Evolutionary conservation across 169 alveolate genomes (phyloP), one percentile per base, ranked within the genome.

Genomic region (Plasmodium sp.): DNA sequence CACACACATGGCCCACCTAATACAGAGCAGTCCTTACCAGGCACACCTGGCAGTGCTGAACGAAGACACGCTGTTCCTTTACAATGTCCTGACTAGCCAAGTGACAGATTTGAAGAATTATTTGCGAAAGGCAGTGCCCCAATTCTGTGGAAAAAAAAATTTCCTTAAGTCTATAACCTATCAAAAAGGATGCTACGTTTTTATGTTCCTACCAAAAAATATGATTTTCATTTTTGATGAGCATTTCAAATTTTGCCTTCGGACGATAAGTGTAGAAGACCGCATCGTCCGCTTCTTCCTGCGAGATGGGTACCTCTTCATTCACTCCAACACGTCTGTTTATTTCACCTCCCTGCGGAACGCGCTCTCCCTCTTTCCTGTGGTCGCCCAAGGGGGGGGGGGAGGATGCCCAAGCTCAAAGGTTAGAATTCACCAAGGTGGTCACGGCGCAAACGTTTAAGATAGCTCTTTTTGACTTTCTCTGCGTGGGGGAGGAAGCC

Each of bases 391-490:
- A 7, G 31, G 43, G 41, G 77, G 33, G 33, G n/a, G 77, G 3
- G 2, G 36, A 12, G 39, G 33, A 58, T 18, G 14, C 33, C 2
- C 77, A 27, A 3, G 31, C 39, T 6, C 9, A 5, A 33, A 54
- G 54, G 5, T 45, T 90, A 27, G 33, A 36, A 7, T 56, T 90
- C 54, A 90, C 39, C 10, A 90, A 67, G 82, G 48, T 90, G 54
- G 34, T 16, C 14, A 62, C 82, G 22, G 10, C 34, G 3, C 34
- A 90, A 36, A 90, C 43, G 43, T 54, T 79, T n/a, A 90, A 90
- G 72, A 90, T 90, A 6, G 27, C 72, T 31, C 84, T 90, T 14
- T 90, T 90, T 34, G 94, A 90, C 62, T 90, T 80, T 90, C 83
- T 62, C 74, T 62, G 73, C 33, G 36, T 67, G 27, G 83, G 48